Percentiles rank a stretch among this genome's conserved stretches.
Evolutionary conservation across 495 filamentous ascomycete species (phyloP).

Genomic region (Amorphotheca resinae): DNA sequence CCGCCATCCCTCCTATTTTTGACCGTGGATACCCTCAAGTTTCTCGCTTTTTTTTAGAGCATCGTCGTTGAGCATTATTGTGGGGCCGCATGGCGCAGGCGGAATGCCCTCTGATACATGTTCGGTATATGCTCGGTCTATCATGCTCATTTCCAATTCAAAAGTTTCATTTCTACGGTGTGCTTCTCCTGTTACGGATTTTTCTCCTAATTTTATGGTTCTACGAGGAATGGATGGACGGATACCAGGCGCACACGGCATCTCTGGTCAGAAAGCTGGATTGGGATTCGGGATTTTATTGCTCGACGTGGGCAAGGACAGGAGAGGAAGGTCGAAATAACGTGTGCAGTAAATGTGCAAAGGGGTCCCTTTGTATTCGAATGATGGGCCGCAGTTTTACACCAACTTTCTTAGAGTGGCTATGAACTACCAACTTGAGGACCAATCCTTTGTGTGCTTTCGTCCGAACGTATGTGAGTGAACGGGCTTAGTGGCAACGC

Average conservation of each 20-base stretch:
- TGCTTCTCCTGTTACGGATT: not conserved
- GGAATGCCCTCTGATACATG: constrained; percentile 1
- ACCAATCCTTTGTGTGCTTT: too few species aligned
- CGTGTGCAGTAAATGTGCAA: too few species aligned
- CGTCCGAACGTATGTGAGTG: too few species aligned
- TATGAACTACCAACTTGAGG: too few species aligned
- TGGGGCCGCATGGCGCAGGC: constrained; percentile 13
- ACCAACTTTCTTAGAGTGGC: too few species aligned
- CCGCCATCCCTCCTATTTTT: not conserved
- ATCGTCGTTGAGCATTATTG: constrained; percentile 1
- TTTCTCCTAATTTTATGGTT: not conserved
- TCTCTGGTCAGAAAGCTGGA: constrained; percentile 1
- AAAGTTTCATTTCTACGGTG: constrained; percentile 5
- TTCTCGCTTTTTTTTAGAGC: not conserved
- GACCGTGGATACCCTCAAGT: not conserved
- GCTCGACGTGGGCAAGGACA: too few species aligned
- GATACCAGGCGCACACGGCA: not conserved
- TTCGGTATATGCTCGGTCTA: not conserved
- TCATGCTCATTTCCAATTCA: not conserved
- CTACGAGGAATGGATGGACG: not conserved
- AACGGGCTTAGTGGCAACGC: too few species aligned
- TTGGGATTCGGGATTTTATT: too few species aligned
- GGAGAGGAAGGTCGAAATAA: too few species aligned
- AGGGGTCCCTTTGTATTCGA: not conserved
- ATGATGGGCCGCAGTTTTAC: too few species aligned